Base-by-base conservation (phyloP, 2,329 filamentous ascomycete species). In the Aspergillus awamori region DNA sequence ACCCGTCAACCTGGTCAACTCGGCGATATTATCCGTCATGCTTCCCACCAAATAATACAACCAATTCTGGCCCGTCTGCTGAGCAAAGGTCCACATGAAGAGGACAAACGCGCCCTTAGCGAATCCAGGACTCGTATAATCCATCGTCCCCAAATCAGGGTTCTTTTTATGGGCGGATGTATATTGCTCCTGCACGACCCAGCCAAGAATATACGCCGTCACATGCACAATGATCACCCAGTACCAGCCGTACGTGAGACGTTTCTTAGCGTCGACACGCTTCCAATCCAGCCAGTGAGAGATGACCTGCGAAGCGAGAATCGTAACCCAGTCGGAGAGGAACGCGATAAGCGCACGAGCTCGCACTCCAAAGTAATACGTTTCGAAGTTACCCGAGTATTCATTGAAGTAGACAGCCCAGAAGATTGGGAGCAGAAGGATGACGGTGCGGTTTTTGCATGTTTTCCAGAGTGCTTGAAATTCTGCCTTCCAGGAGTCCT, bases 21-120 rank as follows among this genome's bases (percentile, higher is more conserved):
- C 83, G 0, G 82, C 83, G 60, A 85, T 84, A 53, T 85, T 84
- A 56, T 85, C 81, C 0, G 83, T 85, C 74, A 81, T 85, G 5
- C 80, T 84, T 0, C 83, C 81, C 1, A 86, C 72, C 17, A 86
- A 72, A 64, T 85, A 86, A 63, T 86, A 86, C 0, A 86, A 74
- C 81, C 82, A 85, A 57, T 84, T 86, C 67, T 86, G 83, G 20
- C 84, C 68, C 0, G 81, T 75, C 66, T 86, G 83, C 2, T 82
- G 75, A 2, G 82, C 74, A 63, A 85, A 84, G 56, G 77, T 71
- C 82, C 81, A 83, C 0, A 83, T 73, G 0, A 82, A 69, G 1
- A 83, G 63, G 2, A 83, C 81, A 53, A 83, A 83, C 60, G 82
- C 79, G 0, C 80, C 81, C 59, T 82, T 76, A 0, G 74, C 71